These are phyloP conservation scores for Naematelia encephala DNA, from an alignment of 768 basidiomycete genomes.

Conservation along the genomic window DNA sequence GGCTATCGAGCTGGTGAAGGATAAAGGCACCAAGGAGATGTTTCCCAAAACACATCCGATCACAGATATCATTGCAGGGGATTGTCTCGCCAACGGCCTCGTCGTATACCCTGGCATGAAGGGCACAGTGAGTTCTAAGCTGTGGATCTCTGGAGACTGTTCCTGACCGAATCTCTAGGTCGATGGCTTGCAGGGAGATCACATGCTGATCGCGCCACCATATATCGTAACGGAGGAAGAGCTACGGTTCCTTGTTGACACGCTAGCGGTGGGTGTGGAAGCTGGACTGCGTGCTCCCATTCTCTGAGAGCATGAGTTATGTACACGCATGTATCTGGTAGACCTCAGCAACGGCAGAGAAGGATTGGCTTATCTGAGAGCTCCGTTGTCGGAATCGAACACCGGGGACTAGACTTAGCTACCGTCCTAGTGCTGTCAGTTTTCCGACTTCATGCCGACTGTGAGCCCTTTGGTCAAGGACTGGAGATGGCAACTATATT, in stretches of 20 bases:
- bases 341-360: too few species aligned
- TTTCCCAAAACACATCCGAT: conserved; percentile 10
- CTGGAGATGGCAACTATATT: too few species aligned
- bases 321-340: too few species aligned
- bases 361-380: too few species aligned
- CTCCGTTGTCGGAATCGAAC: too few species aligned
- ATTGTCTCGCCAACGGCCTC: conserved; percentile 53
- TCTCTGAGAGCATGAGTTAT: too few species aligned
- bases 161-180: conserved; percentile 55
- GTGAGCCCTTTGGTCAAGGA: too few species aligned
- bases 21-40: conserved; percentile 57
- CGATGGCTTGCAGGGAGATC: conserved; percentile 70
- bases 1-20: conserved; percentile 37
- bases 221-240: conserved; percentile 71
- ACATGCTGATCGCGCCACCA: conserved; percentile 71
- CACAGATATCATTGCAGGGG: conserved; percentile 4
- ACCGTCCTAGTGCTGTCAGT: too few species aligned
- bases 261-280: too few species aligned
- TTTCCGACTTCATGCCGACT: too few species aligned
- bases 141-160: conserved; percentile 77
- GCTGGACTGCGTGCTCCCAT: too few species aligned
- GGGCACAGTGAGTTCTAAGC: conserved; percentile 61
- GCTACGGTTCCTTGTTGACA: conserved; percentile 63
- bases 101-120: conserved; percentile 65
- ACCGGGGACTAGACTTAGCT: too few species aligned